These are phyloP conservation scores for Lizonia empirigonia DNA, from an alignment of 2,329 filamentous ascomycete species.

Conservation along the genomic window DNA sequence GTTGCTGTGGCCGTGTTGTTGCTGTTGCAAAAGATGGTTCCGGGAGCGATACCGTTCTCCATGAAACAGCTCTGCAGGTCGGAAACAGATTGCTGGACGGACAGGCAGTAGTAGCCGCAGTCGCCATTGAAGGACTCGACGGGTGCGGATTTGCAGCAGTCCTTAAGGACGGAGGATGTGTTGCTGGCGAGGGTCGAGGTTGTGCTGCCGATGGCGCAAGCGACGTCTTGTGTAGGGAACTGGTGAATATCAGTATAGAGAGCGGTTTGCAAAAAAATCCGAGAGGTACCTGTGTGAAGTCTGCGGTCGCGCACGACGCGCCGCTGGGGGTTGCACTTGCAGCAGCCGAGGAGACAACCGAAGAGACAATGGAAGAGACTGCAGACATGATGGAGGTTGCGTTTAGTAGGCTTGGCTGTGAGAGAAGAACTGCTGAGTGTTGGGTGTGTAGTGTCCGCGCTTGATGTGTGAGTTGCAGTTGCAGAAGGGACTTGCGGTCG, in stretches of 20 bases:
- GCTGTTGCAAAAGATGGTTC: conserved; percentile 33
- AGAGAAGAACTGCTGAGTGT: neutral
- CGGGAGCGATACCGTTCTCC: conserved; percentile 30
- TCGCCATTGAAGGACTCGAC: conserved; percentile 37
- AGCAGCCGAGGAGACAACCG: conserved; percentile 23
- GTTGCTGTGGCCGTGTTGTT: conserved; percentile 38
- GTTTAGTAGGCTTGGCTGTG: no score
- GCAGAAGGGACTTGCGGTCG: neutral
- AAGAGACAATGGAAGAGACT: conserved; percentile 10
- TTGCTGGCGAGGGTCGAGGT: conserved; percentile 30
- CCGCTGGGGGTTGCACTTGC: conserved; percentile 20
- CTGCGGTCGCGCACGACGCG: conserved; percentile 29
- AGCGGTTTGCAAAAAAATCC: no score
- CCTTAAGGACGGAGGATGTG: conserved; percentile 29
- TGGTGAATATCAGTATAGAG: neutral
- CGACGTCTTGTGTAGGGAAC: conserved; percentile 36
- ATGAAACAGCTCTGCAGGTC: conserved; percentile 39
- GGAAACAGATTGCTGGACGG: conserved; percentile 31
- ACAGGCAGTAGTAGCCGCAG: conserved; percentile 41
- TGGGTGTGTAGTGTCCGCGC: neutral
- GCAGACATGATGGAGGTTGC: conserved; percentile 22
- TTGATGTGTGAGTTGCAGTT: neutral
- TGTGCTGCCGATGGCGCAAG: conserved; percentile 37
- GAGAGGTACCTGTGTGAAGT: conserved; percentile 23
- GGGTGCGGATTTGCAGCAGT: conserved; percentile 42